A percentile compares a stretch with the other conserved stretches of the same genome.
phyloP scores from a whole-genome alignment of 306 rosid species.

The Quercus variabilis region DNA sequence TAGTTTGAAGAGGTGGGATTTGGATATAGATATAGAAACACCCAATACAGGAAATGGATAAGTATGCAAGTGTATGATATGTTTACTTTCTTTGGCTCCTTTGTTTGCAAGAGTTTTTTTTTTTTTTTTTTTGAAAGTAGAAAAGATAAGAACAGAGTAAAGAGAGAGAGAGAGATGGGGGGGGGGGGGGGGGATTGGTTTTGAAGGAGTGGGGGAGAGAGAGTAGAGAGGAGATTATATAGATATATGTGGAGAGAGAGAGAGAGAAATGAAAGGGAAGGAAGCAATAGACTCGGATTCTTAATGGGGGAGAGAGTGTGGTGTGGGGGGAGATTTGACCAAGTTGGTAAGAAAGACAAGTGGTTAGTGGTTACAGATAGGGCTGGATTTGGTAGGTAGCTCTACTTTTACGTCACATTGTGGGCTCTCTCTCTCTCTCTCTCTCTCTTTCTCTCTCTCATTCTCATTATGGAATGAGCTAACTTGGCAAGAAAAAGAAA shows the following conservation, averaged over 20 bases:
- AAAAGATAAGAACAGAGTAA: slow-evolving; percentile 10
- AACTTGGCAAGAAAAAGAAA: background rate
- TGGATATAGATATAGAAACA: background rate
- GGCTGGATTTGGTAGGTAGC: slow-evolving; percentile 45
- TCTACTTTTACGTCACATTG: slow-evolving; percentile 40
- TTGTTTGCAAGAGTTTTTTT: background rate
- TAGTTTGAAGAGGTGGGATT: background rate
- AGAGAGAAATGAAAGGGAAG: background rate
- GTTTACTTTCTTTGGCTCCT: background rate
- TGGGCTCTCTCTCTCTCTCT: slow-evolving; percentile 10
- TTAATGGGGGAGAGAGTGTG: background rate
- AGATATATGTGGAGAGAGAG: background rate
- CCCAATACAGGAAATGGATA: slow-evolving; percentile 10
- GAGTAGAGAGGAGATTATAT: background rate
- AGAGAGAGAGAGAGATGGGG: background rate
- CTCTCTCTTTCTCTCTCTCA: background rate
- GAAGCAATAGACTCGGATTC: background rate
- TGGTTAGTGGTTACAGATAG: slow-evolving; percentile 44
- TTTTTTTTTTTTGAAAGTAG: background rate
- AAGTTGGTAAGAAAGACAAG: slow-evolving; percentile 47
- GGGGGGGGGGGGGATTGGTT: background rate
- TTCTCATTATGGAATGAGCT: background rate
- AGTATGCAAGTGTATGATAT: background rate
- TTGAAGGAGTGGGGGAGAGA: background rate
- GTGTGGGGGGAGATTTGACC: slow-evolving; percentile 33